Base-by-base conservation (phyloP, 176 grass and related monocot genomes). In the Phyllostachys edulis region DNA sequence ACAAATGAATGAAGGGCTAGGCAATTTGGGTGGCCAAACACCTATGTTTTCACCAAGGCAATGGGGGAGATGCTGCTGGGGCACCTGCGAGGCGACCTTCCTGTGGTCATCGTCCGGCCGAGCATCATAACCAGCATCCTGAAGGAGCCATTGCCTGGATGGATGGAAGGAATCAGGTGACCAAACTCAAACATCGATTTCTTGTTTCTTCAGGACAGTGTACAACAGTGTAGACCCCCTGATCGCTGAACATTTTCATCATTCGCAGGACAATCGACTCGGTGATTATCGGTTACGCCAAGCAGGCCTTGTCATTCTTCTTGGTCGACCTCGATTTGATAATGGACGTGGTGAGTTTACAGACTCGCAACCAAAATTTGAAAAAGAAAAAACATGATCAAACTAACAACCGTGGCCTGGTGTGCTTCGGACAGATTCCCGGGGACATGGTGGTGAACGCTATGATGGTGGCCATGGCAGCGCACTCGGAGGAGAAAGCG, bases 361-460 rank as follows among this genome's bases (percentile, higher is more conserved):
- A 20, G 5, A 27, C 4, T 14, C 15, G 9, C 34, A 18, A 20
- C 5, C 62, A 36, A 65, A 17, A 7, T 65, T 6, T 16, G 2
- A 0, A 34, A 36, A 5, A 36, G 36, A 65, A 37, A 14, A 36
- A 7, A 6, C 62, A 0, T 7, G 10, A 36, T 34, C 62, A 16
- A 34, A 13, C 13, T 34, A 64, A 27, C 62, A 64, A 3, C 15
- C 5, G 27, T 2, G 62, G 9, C 21, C 1, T 16, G 62, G 11
- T 64, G 63, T 20, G 32, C 32, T 24, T 8, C 20, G 13, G 5
- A 61, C 70, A 93, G 91, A 80, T 94, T 54, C 91, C 91, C 0
- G 91, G 85, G 37, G 91, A 94, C 77, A 90, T 94, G 88, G 91
- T 90, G 66, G 91, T 88, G 82, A 94, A 94, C 49, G 85, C 85